Percentiles rank a stretch among this genome's conserved stretches.
Evolutionary conservation across 2,329 filamentous ascomycete genomes (phyloP).

Genomic region (Pyrenochaeta sp.): DNA sequence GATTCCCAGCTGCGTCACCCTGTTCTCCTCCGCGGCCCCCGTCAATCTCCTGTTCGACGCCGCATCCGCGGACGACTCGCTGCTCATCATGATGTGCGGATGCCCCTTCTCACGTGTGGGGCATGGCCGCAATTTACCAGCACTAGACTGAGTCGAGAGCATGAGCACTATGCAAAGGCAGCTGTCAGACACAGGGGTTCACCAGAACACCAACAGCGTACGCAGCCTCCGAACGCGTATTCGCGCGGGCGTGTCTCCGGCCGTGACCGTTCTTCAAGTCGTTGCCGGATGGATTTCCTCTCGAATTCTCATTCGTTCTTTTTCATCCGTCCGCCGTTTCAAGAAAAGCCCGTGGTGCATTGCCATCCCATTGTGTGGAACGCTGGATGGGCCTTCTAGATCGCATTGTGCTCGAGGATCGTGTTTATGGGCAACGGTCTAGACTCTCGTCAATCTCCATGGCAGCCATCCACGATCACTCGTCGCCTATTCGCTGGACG

Average conservation of each 20-base stretch:
- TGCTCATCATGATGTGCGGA: background rate
- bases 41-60: background rate
- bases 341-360: background rate
- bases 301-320: background rate
- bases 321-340: background rate
- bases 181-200: constrained; percentile 5
- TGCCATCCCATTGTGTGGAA: constrained; percentile 4
- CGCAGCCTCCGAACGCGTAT: background rate
- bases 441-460: constrained; percentile 3
- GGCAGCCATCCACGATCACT: background rate
- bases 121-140: background rate
- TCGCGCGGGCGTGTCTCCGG: background rate
- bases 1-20: background rate
- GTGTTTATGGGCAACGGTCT: constrained; percentile 4
- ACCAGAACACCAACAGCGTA: background rate
- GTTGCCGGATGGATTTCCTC: background rate
- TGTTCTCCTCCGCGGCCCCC: background rate
- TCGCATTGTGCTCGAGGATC: constrained; percentile 4
- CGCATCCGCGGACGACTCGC: background rate
- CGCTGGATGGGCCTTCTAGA: background rate
- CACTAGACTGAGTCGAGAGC: constrained; percentile 8
- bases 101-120: background rate
- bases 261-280: background rate
- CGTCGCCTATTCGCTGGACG: background rate
- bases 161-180: constrained; percentile 7